phyloP scores from a whole-genome alignment of 2,329 filamentous ascomycete genomes.

The Microdochium paspali region DNA sequence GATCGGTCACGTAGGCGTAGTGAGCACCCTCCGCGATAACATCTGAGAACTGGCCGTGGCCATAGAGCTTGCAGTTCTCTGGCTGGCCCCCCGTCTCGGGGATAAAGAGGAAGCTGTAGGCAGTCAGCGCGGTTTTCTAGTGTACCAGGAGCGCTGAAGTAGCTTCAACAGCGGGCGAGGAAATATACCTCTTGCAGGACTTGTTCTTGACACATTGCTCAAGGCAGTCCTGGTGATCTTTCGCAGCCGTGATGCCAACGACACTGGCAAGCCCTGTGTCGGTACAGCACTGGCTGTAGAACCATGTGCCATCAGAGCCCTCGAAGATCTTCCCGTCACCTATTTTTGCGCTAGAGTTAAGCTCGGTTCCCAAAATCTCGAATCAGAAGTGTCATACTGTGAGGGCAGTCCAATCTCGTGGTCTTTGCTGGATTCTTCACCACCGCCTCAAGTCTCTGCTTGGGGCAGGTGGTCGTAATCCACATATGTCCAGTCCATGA shows the following conservation, averaged over 20 bases:
- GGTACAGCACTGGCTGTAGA: slow-evolving; percentile 7
- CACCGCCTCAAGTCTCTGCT: background rate
- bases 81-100: background rate
- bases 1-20: background rate
- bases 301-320: slow-evolving; percentile 9
- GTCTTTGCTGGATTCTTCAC: background rate
- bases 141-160: background rate
- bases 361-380: no score
- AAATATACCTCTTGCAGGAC: slow-evolving; percentile 6
- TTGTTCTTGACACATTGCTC: slow-evolving; percentile 7
- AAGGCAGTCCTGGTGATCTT: slow-evolving; percentile 4
- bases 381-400: background rate
- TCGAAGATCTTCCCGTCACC: slow-evolving; percentile 8
- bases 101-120: background rate
- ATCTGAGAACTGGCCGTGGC: slow-evolving; percentile 5
- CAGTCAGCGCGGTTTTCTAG: background rate
- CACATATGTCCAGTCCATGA: background rate
- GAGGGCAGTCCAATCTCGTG: background rate
- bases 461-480: background rate
- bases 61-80: slow-evolving; percentile 8
- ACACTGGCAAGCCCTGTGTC: slow-evolving; percentile 4
- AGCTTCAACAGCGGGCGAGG: background rate
- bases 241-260: background rate
- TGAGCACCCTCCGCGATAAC: background rate
- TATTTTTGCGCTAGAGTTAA: no score